These are phyloP conservation scores for Trichosporon asahii DNA, from an alignment of 1,284 basidiomycete genomes.

Conservation along the genomic window DNA sequence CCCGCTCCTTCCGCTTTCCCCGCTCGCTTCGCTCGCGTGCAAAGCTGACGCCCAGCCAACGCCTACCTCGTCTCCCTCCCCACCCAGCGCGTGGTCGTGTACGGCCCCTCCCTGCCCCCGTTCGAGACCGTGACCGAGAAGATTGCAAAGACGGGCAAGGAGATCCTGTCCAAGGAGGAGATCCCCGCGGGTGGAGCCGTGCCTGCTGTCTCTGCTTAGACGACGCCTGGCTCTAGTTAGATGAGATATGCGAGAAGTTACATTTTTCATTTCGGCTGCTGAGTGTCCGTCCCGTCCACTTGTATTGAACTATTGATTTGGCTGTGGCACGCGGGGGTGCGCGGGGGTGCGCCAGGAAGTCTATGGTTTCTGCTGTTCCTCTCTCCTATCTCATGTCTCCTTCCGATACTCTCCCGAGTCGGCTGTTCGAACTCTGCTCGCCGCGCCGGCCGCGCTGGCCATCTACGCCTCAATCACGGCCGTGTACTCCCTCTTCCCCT, in stretches of 20 bases:
- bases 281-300: too few relatives aligned
- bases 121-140: slow-evolving; percentile 46
- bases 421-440: too few relatives aligned
- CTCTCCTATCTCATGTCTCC: not conserved
- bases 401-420: not conserved
- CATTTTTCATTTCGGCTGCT: not conserved
- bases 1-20: not conserved
- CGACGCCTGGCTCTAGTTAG: too few relatives aligned
- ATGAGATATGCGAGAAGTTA: not conserved
- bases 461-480: not conserved
- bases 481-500: not conserved
- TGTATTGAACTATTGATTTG: too few relatives aligned
- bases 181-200: slow-evolving; percentile 19
- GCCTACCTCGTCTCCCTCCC: slow-evolving; percentile 44
- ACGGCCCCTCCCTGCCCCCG: slow-evolving; percentile 45
- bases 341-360: too few relatives aligned
- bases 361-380: too few relatives aligned
- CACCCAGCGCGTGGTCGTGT: slow-evolving; percentile 46
- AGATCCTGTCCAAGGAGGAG: slow-evolving; percentile 36
- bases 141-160: slow-evolving; percentile 52
- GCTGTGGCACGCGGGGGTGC: too few relatives aligned
- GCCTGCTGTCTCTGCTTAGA: slow-evolving; percentile 10
- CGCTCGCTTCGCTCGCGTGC: not conserved
- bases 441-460: not conserved
- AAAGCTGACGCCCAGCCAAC: slow-evolving; percentile 38